Evolutionary conservation across 2,329 filamentous ascomycete genomes (phyloP).

Genomic region (Aphanocladium album): DNA sequence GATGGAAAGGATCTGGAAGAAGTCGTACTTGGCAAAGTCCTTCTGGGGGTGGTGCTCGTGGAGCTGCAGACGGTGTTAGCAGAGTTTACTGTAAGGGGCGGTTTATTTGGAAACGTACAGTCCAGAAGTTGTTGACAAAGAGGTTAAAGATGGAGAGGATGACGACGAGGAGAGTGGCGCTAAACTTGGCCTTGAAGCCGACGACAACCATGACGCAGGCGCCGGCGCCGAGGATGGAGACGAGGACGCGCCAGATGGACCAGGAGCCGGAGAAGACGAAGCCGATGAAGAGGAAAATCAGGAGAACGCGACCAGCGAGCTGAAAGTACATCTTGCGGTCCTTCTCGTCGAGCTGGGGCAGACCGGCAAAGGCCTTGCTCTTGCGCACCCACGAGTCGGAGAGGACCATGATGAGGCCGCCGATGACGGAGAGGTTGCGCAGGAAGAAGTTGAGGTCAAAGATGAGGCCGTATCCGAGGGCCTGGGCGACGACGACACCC

Average conservation of each 20-base stretch:
- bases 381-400: slow-evolving; percentile 98
- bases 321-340: slow-evolving; percentile 99
- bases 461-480: slow-evolving; percentile 93
- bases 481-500: slow-evolving; percentile 85
- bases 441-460: slow-evolving; percentile 99
- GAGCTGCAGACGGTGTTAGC: slow-evolving; percentile 50
- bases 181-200: slow-evolving; percentile 99
- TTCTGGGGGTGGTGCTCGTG: slow-evolving; percentile 98
- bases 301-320: slow-evolving; percentile 86
- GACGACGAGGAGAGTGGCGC: slow-evolving; percentile 88
- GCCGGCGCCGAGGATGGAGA: slow-evolving; percentile 78
- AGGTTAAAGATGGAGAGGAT: slow-evolving; percentile 96
- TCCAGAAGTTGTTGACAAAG: slow-evolving; percentile 99
- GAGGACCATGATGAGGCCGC: slow-evolving; percentile 93
- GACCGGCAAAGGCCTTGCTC: slow-evolving; percentile 90
- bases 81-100: slow-evolving; percentile 18
- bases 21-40: slow-evolving; percentile 99
- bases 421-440: slow-evolving; percentile 95
- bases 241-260: slow-evolving; percentile 80
- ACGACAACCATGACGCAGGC: slow-evolving; percentile 98
- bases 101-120: slow-evolving; percentile 53
- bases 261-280: slow-evolving; percentile 95
- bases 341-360: slow-evolving; percentile 95
- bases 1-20: slow-evolving; percentile 99
- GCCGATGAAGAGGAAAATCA: slow-evolving; percentile 96